Percentiles rank a stretch among this genome's conserved stretches.
phyloP scores from a whole-genome alignment of 805 yeast genomes.

The Blastobotrys americana region DNA sequence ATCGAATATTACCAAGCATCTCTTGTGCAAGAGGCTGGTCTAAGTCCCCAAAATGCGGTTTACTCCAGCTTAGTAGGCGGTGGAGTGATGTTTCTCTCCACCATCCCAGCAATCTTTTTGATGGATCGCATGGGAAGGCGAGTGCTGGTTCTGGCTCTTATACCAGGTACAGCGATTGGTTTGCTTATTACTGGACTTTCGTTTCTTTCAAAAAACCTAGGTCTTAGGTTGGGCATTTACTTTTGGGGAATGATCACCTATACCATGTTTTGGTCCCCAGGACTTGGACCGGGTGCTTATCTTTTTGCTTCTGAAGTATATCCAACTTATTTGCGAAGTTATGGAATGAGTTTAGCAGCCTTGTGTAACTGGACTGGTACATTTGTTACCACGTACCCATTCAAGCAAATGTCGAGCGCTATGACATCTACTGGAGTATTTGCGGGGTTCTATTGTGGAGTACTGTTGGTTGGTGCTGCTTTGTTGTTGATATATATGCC shows the following conservation, averaged over 20 bases:
- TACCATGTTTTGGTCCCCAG: constrained; percentile 10
- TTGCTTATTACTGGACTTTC: constrained; percentile 9
- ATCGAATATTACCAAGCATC: constrained; percentile 11
- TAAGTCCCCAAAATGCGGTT: constrained; percentile 6
- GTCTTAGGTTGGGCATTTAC: constrained; percentile 6
- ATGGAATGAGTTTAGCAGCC: constrained; percentile 10
- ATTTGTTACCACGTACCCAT: constrained; percentile 9
- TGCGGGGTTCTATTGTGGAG: constrained; percentile 10
- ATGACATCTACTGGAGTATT: constrained; percentile 12
- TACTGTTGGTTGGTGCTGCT: constrained; percentile 5
- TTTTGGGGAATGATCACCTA: constrained; percentile 9
- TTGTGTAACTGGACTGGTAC: constrained; percentile 11
- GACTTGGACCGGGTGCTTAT: constrained; percentile 11
- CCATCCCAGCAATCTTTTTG: constrained; percentile 8
- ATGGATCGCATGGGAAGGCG: constrained; percentile 9
- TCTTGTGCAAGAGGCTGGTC: constrained; percentile 5
- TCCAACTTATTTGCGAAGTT: constrained; percentile 9
- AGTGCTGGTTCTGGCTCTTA: constrained; percentile 6
- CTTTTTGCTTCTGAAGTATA: constrained; percentile 10
- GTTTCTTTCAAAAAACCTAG: constrained; percentile 3
- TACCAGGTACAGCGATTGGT: constrained; percentile 8
- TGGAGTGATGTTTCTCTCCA: constrained; percentile 9
- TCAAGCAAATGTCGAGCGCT: constrained; percentile 9
- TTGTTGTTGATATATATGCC: constrained; percentile 8
- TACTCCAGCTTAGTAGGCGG: constrained; percentile 11